These are phyloP conservation scores for Stachybotrys chartarum DNA, from an alignment of 2,329 filamentous ascomycete species.

Conservation along the genomic window DNA sequence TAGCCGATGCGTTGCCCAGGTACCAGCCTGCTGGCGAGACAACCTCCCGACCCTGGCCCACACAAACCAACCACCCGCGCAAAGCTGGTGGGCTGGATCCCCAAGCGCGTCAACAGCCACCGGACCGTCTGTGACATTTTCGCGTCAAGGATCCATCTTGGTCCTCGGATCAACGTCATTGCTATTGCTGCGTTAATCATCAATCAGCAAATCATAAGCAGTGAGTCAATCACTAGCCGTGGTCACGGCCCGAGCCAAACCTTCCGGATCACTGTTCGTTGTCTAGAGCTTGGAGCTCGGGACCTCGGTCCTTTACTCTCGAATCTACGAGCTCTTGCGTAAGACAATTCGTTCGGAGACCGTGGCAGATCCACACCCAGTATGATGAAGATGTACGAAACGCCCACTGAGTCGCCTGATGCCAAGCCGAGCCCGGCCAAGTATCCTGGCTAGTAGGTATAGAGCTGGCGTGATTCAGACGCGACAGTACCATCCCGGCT, in stretches of 20 bases:
- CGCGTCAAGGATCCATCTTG: not conserved
- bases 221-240: not conserved
- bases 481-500: too few species aligned
- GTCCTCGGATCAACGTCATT: not conserved
- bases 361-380: too few species aligned
- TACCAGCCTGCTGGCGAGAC: not conserved
- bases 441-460: too few species aligned
- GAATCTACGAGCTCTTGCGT: too few species aligned
- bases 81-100: not conserved
- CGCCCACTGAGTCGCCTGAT: too few species aligned
- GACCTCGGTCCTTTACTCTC: not conserved
- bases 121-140: not conserved
- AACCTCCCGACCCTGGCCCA: not conserved
- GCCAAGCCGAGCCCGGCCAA: too few species aligned
- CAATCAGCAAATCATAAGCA: not conserved
- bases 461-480: too few species aligned
- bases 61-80: not conserved
- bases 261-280: too few species aligned
- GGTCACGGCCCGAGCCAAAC: too few species aligned
- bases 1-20: not conserved
- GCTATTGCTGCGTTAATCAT: not conserved
- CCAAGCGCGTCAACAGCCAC: not conserved
- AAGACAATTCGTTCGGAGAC: too few species aligned
- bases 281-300: not conserved
- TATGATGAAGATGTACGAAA: too few species aligned